Base-by-base conservation (phyloP, 1,284 basidiomycete species). In the Ceraceosorus bombacis region DNA sequence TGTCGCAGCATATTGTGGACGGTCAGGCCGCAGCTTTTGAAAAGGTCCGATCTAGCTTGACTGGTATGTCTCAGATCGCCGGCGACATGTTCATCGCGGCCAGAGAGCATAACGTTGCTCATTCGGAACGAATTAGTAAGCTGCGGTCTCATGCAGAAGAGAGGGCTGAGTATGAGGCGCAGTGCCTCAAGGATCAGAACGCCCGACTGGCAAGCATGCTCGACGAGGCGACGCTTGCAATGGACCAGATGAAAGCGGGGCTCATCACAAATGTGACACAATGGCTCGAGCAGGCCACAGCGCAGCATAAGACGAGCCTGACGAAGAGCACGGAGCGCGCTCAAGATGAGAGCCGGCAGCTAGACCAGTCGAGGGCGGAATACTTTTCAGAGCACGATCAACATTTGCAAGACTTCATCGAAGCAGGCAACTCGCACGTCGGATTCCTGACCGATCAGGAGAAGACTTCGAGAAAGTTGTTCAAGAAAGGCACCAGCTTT, bases 131-230 rank as follows among this genome's bases (percentile, higher is more conserved):
- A 49, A 64, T 9, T 54, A 55, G 56, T 53, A 85, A 89, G 72
- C 80, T 81, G 40, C 80, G 82, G 57, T 78, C 82, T 8, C 75
- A 84, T 4, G 77, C 79, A 27, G 81, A 84, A 56, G 81, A 84
- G 4, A 83, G 83, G 60, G 71, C 79, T 5, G 74, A 85, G 41
- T 81, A 83, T 0, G 65, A 80, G 80, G 82, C 89, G 41, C 73
- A 79, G 1, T 84, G 85, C 36, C 80, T 94, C 17, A 83, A 82
- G 61, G 80, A 83, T 53, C 89, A 92, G 74, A 93, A 93, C 70
- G 80, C 81, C n/a, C 77, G 82, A 1, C 81, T 95, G 39, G 78
- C 79, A 1, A 80, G 81, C 36, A 79, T 89, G 62, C 79, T 93
- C 3, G 82, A 85, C 63, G 79, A 82, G 5, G 88, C 93, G 78